phyloP scores from a whole-genome alignment of 192 early-diverging fungal species.

The Entomortierella beljakovae region DNA sequence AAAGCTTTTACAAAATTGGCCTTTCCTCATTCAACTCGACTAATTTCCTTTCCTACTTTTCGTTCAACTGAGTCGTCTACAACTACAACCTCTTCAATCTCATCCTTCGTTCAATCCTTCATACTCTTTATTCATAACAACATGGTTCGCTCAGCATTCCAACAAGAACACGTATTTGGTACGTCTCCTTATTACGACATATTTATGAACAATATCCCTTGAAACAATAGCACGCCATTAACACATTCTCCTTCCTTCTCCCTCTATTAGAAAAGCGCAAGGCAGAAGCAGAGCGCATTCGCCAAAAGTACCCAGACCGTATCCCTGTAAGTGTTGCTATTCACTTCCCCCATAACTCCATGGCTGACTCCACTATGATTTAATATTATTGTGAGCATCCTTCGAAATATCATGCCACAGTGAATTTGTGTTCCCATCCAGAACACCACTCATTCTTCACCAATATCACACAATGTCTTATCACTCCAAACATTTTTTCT shows the following conservation, averaged over 20 bases:
- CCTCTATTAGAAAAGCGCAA: conserved; percentile 92
- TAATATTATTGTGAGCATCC: too few relatives aligned
- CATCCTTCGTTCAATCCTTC: background rate
- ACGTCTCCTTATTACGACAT: conserved; percentile 47
- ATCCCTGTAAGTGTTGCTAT: conserved; percentile 69
- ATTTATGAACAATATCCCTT: background rate
- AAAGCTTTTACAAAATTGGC: too few relatives aligned
- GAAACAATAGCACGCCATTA: background rate
- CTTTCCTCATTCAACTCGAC: background rate
- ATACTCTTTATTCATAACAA: background rate
- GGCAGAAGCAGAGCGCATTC: conserved; percentile 95
- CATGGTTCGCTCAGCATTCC: conserved; percentile 90
- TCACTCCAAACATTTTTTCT: background rate
- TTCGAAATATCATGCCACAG: too few relatives aligned
- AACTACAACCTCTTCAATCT: background rate
- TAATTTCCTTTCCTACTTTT: too few relatives aligned
- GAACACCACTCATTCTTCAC: conserved; percentile 24
- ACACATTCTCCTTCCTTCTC: conserved; percentile 1
- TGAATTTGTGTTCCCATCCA: too few relatives aligned
- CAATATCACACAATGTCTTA: background rate
- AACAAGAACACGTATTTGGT: conserved; percentile 97
- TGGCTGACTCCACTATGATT: too few relatives aligned
- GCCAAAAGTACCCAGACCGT: conserved; percentile 95
- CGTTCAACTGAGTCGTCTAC: too few relatives aligned
- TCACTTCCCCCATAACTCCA: background rate